A percentile compares a stretch with the other conserved stretches of the same genome.
Conservation (phyloP, 108 stramenopile species). For the Cyclotella sp. region DNA sequence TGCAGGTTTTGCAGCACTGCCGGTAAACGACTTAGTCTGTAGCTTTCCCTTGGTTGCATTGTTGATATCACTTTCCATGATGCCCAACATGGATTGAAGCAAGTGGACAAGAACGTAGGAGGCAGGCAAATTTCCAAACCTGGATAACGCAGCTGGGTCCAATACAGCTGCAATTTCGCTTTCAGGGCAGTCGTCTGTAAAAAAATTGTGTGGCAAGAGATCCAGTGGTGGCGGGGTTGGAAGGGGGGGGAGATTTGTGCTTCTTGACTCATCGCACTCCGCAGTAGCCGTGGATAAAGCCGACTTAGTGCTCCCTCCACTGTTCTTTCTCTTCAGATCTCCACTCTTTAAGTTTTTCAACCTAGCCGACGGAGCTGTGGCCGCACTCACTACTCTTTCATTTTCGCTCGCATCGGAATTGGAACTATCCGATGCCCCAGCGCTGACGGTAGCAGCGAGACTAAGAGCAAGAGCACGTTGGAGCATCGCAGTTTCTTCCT, state of each 20-base stretch:
- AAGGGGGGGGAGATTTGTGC: conserved; percentile 33
- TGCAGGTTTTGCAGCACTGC: conserved; percentile 49
- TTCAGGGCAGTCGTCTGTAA: conserved; percentile 4
- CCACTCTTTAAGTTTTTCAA: background rate
- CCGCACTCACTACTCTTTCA: conserved; percentile 15
- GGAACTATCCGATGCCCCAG: conserved; percentile 37
- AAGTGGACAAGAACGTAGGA: conserved; percentile 70
- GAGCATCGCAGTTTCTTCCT: conserved; percentile 36
- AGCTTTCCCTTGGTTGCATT: background rate
- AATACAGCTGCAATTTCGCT: conserved; percentile 44
- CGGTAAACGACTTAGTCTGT: conserved; percentile 23
- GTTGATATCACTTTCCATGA: conserved; percentile 34
- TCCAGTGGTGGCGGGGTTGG: conserved; percentile 37
- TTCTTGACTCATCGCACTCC: background rate
- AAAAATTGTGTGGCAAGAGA: conserved; percentile 26
- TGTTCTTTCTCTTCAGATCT: conserved; percentile 1
- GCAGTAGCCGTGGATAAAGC: background rate
- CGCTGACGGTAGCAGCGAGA: conserved; percentile 27
- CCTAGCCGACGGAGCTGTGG: background rate
- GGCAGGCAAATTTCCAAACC: conserved; percentile 75
- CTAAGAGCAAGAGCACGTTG: conserved; percentile 47
- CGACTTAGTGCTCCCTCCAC: background rate
- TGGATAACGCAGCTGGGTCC: conserved; percentile 64
- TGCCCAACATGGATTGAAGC: conserved; percentile 43
- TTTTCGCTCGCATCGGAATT: conserved; percentile 26